Conservation (phyloP, 805 yeast species). For the Starmerella khaoyaiensis region DNA sequence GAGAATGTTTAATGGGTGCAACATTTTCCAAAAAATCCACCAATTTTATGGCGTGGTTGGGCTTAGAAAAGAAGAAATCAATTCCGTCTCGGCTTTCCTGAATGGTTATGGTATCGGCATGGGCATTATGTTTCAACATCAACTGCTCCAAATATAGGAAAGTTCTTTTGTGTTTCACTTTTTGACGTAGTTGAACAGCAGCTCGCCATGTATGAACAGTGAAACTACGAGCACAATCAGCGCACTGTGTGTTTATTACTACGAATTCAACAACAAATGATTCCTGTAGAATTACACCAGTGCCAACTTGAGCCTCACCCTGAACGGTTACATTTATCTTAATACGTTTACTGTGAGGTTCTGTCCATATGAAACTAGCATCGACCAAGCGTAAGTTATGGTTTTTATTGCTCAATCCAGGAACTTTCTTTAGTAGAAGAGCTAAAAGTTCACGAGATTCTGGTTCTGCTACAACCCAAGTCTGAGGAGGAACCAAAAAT, state of each 20-base stretch:
- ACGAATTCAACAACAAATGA: conserved; percentile 84
- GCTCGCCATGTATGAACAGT: conserved; percentile 96
- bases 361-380: conserved; percentile 93
- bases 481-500: conserved; percentile 84
- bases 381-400: conserved; percentile 78
- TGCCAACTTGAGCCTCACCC: conserved; percentile 80
- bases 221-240: conserved; percentile 91
- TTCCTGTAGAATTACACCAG: conserved; percentile 70
- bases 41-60: conserved; percentile 87
- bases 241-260: conserved; percentile 92
- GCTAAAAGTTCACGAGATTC: conserved; percentile 91
- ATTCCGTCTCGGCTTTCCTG: conserved; percentile 83
- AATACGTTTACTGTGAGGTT: conserved; percentile 91
- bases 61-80: conserved; percentile 76
- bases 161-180: conserved; percentile 88
- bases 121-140: conserved; percentile 82
- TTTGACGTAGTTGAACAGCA: conserved; percentile 90
- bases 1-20: conserved; percentile 67
- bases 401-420: conserved; percentile 46
- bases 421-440: conserved; percentile 71
- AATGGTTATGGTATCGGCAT: conserved; percentile 79
- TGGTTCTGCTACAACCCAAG: conserved; percentile 81
- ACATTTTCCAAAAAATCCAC: conserved; percentile 72
- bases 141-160: conserved; percentile 84
- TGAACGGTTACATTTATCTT: conserved; percentile 80